Evolutionary conservation across 75 land plant species (phyloP), one percentile per base, ranked within the genome.

Genomic region (Cryptomeria japonica): DNA sequence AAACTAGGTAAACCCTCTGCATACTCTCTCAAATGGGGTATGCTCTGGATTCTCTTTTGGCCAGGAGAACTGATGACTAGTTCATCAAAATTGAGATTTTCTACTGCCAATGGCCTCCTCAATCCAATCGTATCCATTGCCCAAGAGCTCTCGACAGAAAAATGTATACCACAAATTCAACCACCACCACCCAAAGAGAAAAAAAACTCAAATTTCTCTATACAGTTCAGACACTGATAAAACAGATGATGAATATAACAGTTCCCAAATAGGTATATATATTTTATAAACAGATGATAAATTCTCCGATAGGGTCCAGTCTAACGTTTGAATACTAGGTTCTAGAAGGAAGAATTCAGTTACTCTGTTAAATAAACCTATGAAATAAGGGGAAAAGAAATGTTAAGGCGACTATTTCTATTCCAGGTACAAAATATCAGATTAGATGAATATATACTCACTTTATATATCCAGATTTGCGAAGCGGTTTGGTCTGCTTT

Each of bases 11-110:
- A 88, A 87, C 87, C 25, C 13, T 87, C 41, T 87, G 91, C 75
- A 88, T 92, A 88, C 83, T 94, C 92, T 34, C 88, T 53, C 76
- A 94, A 91, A 87, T 91, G 96, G 47, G 92, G 88, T 6, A 91
- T 31, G 32, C 25, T 87, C 72, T 87, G 86, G 32, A 88, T 83
- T 39, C 34, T 58, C 80, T 86, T 70, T 5, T 28, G 46, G 46
- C 80, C 80, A 14, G 46, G 79, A 37, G 32, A 44, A 64, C 13
- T 5, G 39, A 64, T 73, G 32, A 46, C 3, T 3, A 36, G 37
- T 75, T 42, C 83, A 86, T n/a, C 53, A 46, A 46, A 46, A 34
- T 11, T 75, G 77, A 14, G 3, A 14, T 12, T 4, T 46, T 28
- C 84, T 11, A 22, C 32, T 46, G n/a, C 5, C 28, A n/a, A 46